phyloP scores from a whole-genome alignment of 768 basidiomycete species.

The Agaricus sinodeliciosus region DNA sequence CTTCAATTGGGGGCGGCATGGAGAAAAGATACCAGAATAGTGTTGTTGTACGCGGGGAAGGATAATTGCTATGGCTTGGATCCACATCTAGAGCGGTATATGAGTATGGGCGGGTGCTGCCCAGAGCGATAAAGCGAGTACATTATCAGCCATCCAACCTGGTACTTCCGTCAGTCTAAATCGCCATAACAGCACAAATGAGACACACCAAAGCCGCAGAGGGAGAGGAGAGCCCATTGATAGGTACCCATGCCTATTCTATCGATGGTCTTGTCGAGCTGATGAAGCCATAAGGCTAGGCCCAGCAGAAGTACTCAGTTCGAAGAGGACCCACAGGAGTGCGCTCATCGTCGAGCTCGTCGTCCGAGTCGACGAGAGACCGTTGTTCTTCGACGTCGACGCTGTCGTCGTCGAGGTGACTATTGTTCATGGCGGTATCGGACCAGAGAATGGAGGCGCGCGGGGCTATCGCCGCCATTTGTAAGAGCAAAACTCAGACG shows the following conservation, averaged over 20 bases:
- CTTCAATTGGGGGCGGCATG: no score
- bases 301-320: background rate
- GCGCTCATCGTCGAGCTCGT: constrained; percentile 30
- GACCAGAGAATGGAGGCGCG: constrained; percentile 10
- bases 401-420: constrained; percentile 32
- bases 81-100: constrained; percentile 69
- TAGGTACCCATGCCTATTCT: constrained; percentile 89
- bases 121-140: constrained; percentile 25
- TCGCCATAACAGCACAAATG: background rate
- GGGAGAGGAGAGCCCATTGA: constrained; percentile 73
- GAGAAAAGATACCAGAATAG: constrained; percentile 47
- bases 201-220: constrained; percentile 83
- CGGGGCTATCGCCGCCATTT: constrained; percentile 13
- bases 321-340: constrained; percentile 34
- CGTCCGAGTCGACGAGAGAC: constrained; percentile 21
- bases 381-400: constrained; percentile 30
- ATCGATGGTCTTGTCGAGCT: constrained; percentile 82
- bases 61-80: constrained; percentile 86
- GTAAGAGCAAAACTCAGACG: background rate
- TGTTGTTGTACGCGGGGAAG: constrained; percentile 95
- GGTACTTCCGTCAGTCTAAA: constrained; percentile 3
- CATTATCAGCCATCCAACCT: constrained; percentile 96
- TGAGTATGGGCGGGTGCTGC: constrained; percentile 13
- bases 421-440: constrained; percentile 24
- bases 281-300: constrained; percentile 11